These are phyloP conservation scores for Paraphoma sp. DNA, from an alignment of 2,329 filamentous ascomycete species.

Conservation along the genomic window DNA sequence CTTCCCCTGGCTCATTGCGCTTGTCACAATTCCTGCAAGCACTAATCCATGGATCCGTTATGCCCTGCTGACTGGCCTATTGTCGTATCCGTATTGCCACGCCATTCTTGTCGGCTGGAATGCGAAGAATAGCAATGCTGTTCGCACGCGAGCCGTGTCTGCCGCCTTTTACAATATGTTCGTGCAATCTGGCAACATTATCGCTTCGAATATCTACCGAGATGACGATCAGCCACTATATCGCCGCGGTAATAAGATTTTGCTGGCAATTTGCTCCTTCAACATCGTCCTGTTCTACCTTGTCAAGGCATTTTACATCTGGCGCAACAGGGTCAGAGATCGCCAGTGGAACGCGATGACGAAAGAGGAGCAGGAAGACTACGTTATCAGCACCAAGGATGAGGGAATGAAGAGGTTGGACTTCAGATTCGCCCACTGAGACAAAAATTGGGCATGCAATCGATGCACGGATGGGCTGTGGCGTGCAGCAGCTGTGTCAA, in stretches of 20 bases:
- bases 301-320: constrained; percentile 51
- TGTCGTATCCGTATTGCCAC: constrained; percentile 62
- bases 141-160: constrained; percentile 49
- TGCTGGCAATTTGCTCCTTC: constrained; percentile 40
- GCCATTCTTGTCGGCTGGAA: constrained; percentile 51
- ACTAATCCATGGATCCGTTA: constrained; percentile 60
- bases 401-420: constrained; percentile 38
- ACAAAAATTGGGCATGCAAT: background rate
- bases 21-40: constrained; percentile 55
- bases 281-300: constrained; percentile 44
- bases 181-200: constrained; percentile 57
- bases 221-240: constrained; percentile 54
- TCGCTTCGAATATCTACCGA: constrained; percentile 58
- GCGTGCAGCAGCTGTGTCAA: too few species aligned
- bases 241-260: constrained; percentile 49
- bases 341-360: constrained; percentile 37
- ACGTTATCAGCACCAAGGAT: constrained; percentile 35
- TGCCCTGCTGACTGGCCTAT: constrained; percentile 56
- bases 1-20: constrained; percentile 63
- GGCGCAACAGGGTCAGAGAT: constrained; percentile 47
- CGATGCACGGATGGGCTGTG: too few species aligned
- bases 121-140: constrained; percentile 48
- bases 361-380: constrained; percentile 35
- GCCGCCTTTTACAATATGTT: constrained; percentile 53
- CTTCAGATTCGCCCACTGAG: constrained; percentile 38